Percentiles rank a stretch among this genome's conserved stretches.
Evolutionary conservation across 2,329 filamentous ascomycete species (phyloP).

Genomic region (Fusarium robinianum): DNA sequence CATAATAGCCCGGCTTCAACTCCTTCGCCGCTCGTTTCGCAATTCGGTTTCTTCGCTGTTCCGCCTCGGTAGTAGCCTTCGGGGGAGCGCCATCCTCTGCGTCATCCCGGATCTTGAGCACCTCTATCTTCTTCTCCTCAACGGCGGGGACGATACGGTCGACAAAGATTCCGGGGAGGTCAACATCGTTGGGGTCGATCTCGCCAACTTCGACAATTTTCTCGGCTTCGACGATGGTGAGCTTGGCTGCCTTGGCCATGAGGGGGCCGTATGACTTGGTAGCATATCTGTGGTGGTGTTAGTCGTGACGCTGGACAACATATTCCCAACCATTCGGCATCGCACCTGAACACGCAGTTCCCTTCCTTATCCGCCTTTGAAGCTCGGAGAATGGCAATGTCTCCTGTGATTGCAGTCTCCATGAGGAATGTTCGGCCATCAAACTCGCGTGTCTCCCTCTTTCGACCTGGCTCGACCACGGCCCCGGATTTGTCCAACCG

Average conservation of each 20-base stretch:
- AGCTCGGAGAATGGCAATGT: conserved; percentile 77
- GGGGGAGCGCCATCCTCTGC: conserved; percentile 43
- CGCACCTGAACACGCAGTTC: conserved; percentile 77
- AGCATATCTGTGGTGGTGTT: conserved; percentile 56
- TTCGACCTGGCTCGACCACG: conserved; percentile 65
- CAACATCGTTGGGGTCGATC: conserved; percentile 73
- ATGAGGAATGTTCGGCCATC: conserved; percentile 74
- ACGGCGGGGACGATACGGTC: conserved; percentile 79
- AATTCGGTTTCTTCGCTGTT: conserved; percentile 69
- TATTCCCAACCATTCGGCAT: conserved; percentile 11
- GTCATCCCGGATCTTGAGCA: conserved; percentile 60
- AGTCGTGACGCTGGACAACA: neutral
- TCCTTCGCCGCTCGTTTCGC: conserved; percentile 78
- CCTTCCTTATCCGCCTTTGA: conserved; percentile 77
- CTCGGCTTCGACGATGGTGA: conserved; percentile 84
- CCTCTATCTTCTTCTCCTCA: conserved; percentile 72
- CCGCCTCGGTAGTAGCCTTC: conserved; percentile 51
- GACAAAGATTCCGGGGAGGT: conserved; percentile 82
- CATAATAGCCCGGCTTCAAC: conserved; percentile 78
- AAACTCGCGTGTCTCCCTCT: conserved; percentile 74
- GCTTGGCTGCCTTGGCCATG: conserved; percentile 79
- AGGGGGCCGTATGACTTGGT: conserved; percentile 75
- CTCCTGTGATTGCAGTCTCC: conserved; percentile 75
- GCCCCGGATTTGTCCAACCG: conserved; percentile 62
- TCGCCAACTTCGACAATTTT: conserved; percentile 77